Evolutionary conservation across 2,329 filamentous ascomycete genomes (phyloP).

Genomic region (Gnomoniopsis smithogilvyi): DNA sequence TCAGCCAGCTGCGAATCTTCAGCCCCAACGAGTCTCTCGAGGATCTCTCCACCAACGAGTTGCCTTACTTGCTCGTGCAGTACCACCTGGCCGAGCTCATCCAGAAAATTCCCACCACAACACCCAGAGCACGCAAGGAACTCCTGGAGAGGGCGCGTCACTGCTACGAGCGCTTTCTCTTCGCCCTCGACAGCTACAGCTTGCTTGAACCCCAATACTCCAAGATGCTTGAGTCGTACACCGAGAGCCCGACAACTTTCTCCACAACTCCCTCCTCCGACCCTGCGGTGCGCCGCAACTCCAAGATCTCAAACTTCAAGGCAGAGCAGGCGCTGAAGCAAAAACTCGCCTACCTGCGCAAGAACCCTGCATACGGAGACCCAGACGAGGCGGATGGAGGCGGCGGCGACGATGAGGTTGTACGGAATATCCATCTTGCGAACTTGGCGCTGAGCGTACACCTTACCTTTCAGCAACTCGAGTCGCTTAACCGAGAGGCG

Average conservation of each 20-base stretch:
- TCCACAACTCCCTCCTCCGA: constrained; percentile 61
- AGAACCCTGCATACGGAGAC: constrained; percentile 52
- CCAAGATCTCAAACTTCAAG: constrained; percentile 82
- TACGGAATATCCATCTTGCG: constrained; percentile 74
- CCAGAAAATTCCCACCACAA: constrained; percentile 58
- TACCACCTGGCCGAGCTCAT: constrained; percentile 78
- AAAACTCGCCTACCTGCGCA: constrained; percentile 63
- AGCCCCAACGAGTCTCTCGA: constrained; percentile 87
- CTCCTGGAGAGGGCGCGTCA: constrained; percentile 62
- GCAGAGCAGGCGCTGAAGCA: constrained; percentile 82
- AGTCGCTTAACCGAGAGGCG: constrained; percentile 79
- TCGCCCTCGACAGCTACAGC: constrained; percentile 73
- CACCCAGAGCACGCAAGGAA: constrained; percentile 54
- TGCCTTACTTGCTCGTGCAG: constrained; percentile 80
- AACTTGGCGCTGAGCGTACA: constrained; percentile 72
- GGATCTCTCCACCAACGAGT: constrained; percentile 77
- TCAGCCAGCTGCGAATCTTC: constrained; percentile 75
- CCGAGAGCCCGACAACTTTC: constrained; percentile 69
- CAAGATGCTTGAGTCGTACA: constrained; percentile 69
- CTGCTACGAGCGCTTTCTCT: constrained; percentile 76
- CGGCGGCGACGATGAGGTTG: constrained; percentile 79
- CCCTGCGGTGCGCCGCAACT: constrained; percentile 68
- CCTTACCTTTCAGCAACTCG: constrained; percentile 81
- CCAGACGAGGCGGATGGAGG: constrained; percentile 51
- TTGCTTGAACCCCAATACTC: constrained; percentile 64